phyloP scores from a whole-genome alignment of 192 early-diverging fungal genomes.

The Backusella sp. region DNA sequence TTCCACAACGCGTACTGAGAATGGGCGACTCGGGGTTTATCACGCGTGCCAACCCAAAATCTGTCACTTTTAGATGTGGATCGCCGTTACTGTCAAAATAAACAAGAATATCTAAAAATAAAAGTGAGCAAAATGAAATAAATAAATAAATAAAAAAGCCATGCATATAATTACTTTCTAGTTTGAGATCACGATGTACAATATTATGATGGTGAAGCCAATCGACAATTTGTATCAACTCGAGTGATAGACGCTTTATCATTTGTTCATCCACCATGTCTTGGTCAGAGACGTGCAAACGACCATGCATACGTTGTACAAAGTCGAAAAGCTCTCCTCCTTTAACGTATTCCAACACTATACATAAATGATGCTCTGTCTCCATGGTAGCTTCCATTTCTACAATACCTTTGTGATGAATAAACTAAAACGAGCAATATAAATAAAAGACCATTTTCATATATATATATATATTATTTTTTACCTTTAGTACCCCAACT shows the following conservation, averaged over 20 bases:
- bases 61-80: slow-evolving; percentile 61
- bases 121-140: neutral
- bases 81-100: slow-evolving; percentile 24
- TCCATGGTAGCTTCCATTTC: slow-evolving; percentile 59
- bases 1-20: slow-evolving; percentile 66
- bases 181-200: slow-evolving; percentile 62
- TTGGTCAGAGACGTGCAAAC: slow-evolving; percentile 24
- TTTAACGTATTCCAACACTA: slow-evolving; percentile 67
- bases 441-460: neutral
- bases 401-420: slow-evolving; percentile 67
- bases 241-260: slow-evolving; percentile 47
- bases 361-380: slow-evolving; percentile 56
- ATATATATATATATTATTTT: neutral
- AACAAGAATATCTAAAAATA: slow-evolving; percentile 40
- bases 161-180: slow-evolving; percentile 47
- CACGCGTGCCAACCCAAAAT: slow-evolving; percentile 58
- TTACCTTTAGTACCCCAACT: slow-evolving; percentile 32
- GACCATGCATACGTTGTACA: slow-evolving; percentile 38
- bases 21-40: slow-evolving; percentile 42
- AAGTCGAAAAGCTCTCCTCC: slow-evolving; percentile 78
- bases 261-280: slow-evolving; percentile 41
- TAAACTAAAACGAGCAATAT: slow-evolving; percentile 22
- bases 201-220: slow-evolving; percentile 63
- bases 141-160: neutral
- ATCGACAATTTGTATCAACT: slow-evolving; percentile 54